A percentile compares a stretch with the other conserved stretches of the same genome.
phyloP scores from a whole-genome alignment of 1,139 yeast species.

The Geotrichum histeridarum region DNA sequence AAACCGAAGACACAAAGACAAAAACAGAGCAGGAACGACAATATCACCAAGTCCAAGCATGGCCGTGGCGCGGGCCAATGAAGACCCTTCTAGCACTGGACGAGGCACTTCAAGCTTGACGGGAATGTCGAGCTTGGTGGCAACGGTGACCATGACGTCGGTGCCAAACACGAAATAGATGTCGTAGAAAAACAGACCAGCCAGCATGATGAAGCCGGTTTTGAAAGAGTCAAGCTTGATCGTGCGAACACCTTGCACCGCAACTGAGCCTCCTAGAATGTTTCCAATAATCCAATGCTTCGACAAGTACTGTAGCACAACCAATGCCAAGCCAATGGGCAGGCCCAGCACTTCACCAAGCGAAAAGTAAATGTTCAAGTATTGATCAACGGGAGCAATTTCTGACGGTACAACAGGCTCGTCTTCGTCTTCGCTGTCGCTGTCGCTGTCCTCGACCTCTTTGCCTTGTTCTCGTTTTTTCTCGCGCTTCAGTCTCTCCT shows the following conservation, averaged over 20 bases:
- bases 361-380: conserved; percentile 23
- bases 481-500: conserved; percentile 5
- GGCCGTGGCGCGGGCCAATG: conserved; percentile 20
- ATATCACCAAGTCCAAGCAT: conserved; percentile 58
- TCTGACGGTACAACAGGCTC: conserved; percentile 2
- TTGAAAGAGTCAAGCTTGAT: conserved; percentile 42
- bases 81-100: conserved; percentile 17
- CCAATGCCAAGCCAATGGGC: conserved; percentile 22
- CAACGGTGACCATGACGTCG: conserved; percentile 59
- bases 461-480: conserved; percentile 1
- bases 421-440: conserved; percentile 23
- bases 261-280: conserved; percentile 20
- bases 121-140: conserved; percentile 52
- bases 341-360: conserved; percentile 32
- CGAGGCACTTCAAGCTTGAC: conserved; percentile 50
- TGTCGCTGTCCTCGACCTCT: conserved; percentile 20
- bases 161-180: conserved; percentile 63
- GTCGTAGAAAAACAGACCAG: conserved; percentile 56
- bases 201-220: conserved; percentile 44
- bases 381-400: conserved; percentile 17
- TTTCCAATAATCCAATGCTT: conserved; percentile 39
- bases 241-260: conserved; percentile 20
- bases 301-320: conserved; percentile 26
- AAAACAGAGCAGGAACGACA: conserved; percentile 51
- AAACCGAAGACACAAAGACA: conserved; percentile 48